Evolutionary conservation across 768 basidiomycete species (phyloP).

Genomic region (Leccinum variicolor): DNA sequence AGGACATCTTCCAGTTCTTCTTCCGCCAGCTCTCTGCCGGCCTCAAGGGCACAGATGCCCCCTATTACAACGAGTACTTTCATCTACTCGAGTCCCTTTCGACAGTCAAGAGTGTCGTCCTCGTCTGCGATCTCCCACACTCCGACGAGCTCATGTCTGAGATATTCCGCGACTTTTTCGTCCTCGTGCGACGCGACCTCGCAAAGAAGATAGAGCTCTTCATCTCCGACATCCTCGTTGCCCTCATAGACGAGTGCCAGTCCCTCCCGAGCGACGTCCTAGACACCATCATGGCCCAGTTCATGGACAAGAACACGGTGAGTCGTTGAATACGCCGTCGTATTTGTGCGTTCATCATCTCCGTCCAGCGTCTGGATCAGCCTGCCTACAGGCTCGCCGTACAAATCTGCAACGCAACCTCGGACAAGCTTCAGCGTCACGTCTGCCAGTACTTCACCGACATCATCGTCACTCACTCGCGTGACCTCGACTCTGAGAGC

Average conservation of each 20-base stretch:
- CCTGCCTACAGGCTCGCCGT: constrained; percentile 80
- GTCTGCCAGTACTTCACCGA: constrained; percentile 94
- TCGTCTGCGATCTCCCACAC: constrained; percentile 87
- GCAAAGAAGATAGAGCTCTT: constrained; percentile 82
- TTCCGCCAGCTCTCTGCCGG: constrained; percentile 76
- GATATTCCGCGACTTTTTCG: constrained; percentile 82
- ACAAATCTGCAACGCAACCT: constrained; percentile 77
- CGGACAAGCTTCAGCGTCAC: constrained; percentile 85
- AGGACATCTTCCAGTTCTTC: constrained; percentile 98
- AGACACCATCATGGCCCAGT: constrained; percentile 81
- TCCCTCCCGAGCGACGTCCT: constrained; percentile 75
- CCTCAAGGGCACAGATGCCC: constrained; percentile 71
- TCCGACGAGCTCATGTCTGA: constrained; percentile 82
- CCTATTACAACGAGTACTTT: constrained; percentile 91
- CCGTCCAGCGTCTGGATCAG: constrained; percentile 57
- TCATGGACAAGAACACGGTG: constrained; percentile 75
- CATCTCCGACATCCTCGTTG: constrained; percentile 86
- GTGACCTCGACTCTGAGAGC: constrained; percentile 51
- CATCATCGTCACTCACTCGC: constrained; percentile 62
- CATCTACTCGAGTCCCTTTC: constrained; percentile 93
- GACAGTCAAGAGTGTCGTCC: constrained; percentile 90
- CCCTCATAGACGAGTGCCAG: constrained; percentile 83
- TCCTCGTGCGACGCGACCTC: constrained; percentile 67
- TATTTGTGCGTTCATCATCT: constrained; percentile 1
- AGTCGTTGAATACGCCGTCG: constrained; percentile 21